Conservation (phyloP, 805 yeast species). For the Huiozyma naganishii region DNA sequence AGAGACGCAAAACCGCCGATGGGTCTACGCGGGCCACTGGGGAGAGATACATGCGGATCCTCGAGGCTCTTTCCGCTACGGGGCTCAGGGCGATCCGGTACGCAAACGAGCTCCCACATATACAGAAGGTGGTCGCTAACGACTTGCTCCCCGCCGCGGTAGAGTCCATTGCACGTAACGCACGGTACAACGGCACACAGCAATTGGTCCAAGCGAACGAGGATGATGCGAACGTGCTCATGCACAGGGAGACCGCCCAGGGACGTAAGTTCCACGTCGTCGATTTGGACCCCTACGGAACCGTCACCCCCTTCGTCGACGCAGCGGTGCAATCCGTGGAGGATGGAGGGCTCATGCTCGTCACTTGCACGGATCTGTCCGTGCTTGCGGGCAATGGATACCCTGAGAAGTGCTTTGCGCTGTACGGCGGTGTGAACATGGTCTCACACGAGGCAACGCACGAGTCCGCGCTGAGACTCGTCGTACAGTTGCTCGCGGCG, state of each 20-base stretch:
- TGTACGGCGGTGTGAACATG: constrained; percentile 86
- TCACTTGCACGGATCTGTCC: constrained; percentile 94
- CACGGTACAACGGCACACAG: constrained; percentile 50
- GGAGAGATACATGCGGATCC: constrained; percentile 42
- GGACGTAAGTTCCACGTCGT: constrained; percentile 61
- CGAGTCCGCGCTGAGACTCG: constrained; percentile 84
- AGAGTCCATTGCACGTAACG: constrained; percentile 60
- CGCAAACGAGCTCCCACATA: constrained; percentile 79
- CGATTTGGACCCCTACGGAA: constrained; percentile 95
- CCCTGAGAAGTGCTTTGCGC: constrained; percentile 92
- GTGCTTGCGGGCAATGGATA: constrained; percentile 93
- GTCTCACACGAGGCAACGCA: constrained; percentile 75
- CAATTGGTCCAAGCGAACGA: constrained; percentile 52
- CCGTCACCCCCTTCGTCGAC: constrained; percentile 92
- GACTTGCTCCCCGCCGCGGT: constrained; percentile 85
- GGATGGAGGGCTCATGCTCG: constrained; percentile 76
- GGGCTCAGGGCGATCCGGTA: constrained; percentile 91
- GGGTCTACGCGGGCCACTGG: constrained; percentile 8
- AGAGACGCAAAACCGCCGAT: constrained; percentile 24
- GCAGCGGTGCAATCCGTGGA: constrained; percentile 77
- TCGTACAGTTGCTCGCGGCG: constrained; percentile 60
- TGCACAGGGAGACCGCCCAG: constrained; percentile 41
- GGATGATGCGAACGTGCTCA: constrained; percentile 85
- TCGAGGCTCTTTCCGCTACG: constrained; percentile 91
- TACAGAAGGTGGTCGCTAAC: constrained; percentile 71